Evolutionary conservation across 2,329 filamentous ascomycete species (phyloP), one percentile per base, ranked within the genome.

Genomic region (Penicillium frequentans): DNA sequence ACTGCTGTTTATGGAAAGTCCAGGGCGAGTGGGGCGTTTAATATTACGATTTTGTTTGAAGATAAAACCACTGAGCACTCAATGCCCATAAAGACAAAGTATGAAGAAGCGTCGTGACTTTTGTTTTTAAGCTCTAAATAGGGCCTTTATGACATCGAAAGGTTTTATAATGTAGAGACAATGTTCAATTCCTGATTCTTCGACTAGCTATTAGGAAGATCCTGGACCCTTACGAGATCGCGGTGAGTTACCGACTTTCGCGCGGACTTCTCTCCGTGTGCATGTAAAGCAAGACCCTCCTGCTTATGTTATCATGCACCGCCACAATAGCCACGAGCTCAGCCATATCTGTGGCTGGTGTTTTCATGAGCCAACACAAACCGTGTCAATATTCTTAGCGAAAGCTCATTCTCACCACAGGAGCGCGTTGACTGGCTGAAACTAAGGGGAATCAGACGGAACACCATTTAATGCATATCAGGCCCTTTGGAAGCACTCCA

Each of bases 221-320:
- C 37, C 11, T 21, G 9, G 39, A 23, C 45, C 24, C n/a, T 23
- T 4, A 42, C 8, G 10, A 42, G n/a, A 16, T 16, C 33, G 23
- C 48, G 48, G 48, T 21, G 29, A 23, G 21, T 37, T 35, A 23
- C 47, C 48, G 35, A 50, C 33, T 26, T 16, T 5, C 23, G 16
- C 37, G 10, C 63, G 63, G 63, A 57, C 44, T 61, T 66, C 59
- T 57, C 58, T 56, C 64, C 63, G 59, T 24, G 50, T 33, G 21
- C 21, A 9, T 8, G 2, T 21, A 37, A 9, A 8, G n/a, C 8
- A 29, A 11, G 27, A 2, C 2, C 13, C 11, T 33, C 16, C 52
- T 56, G 49, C 55, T 52, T 37, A 23, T 23, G n/a, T 49, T 21
- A 29, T 31, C 10, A 9, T 42, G n/a, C 19, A 50, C 37, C 31